phyloP scores from a whole-genome alignment of 2,329 filamentous ascomycete species.

The Ophiocordyceps australis region DNA sequence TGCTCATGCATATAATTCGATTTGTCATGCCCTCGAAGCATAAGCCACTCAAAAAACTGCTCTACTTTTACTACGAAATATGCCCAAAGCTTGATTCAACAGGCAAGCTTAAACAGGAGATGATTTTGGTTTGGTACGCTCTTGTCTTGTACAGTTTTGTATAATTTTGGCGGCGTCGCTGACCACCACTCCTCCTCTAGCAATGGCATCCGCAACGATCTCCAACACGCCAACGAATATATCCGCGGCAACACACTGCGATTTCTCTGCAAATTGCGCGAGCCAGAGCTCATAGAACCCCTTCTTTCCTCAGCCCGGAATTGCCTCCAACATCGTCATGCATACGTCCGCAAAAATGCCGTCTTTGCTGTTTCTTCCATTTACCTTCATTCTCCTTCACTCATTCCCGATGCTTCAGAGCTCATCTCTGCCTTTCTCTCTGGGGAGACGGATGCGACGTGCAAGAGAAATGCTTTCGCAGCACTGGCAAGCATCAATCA shows the following conservation, averaged over 20 bases:
- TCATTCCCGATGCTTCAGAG: slow-evolving; percentile 92
- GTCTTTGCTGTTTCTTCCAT: slow-evolving; percentile 91
- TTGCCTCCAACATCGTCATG: slow-evolving; percentile 90
- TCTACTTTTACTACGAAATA: slow-evolving; percentile 99
- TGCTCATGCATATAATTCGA: slow-evolving; percentile 99
- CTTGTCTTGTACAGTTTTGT: too few species aligned
- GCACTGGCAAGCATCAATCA: slow-evolving; percentile 83
- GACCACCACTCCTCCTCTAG: slow-evolving; percentile 23
- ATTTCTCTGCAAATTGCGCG: slow-evolving; percentile 90
- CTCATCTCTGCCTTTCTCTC: slow-evolving; percentile 81
- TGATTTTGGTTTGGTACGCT: slow-evolving; percentile 87
- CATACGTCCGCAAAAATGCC: slow-evolving; percentile 95
- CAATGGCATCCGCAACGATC: slow-evolving; percentile 93
- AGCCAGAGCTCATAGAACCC: slow-evolving; percentile 90
- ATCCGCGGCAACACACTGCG: slow-evolving; percentile 95
- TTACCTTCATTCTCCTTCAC: slow-evolving; percentile 70
- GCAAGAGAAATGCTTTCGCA: slow-evolving; percentile 95
- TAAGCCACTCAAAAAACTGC: slow-evolving; percentile 90
- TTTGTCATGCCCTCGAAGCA: slow-evolving; percentile 99
- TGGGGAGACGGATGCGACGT: slow-evolving; percentile 80
- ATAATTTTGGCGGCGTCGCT: background rate
- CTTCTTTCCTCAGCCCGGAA: slow-evolving; percentile 80
- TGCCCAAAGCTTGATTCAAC: slow-evolving; percentile 85
- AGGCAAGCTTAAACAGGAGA: slow-evolving; percentile 97
- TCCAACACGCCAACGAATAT: slow-evolving; percentile 96